phyloP scores from a whole-genome alignment of 345 rosid genomes.

The Eucalyptus globulus region DNA sequence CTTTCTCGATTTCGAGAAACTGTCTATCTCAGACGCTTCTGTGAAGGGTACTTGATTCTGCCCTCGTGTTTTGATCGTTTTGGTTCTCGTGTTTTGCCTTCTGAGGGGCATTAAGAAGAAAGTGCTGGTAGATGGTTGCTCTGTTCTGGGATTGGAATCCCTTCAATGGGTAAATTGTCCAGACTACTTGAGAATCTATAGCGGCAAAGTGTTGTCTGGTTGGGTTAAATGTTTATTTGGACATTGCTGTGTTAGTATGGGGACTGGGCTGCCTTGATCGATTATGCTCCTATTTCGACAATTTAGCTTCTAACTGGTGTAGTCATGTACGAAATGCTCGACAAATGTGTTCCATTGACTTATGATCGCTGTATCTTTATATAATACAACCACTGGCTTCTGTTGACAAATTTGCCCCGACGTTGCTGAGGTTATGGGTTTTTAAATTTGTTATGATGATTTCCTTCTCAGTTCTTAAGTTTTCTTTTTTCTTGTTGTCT shows the following conservation, averaged over 20 bases:
- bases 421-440: not conserved
- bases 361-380: not conserved
- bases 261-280: not conserved
- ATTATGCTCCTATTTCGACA: not conserved
- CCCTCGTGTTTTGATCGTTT: not conserved
- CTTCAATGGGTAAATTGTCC: not conserved
- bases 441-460: not conserved
- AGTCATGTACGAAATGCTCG: not conserved
- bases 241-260: not conserved
- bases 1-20: conserved; percentile 33
- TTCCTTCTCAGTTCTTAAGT: not conserved
- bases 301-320: not conserved
- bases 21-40: conserved; percentile 33
- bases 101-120: not conserved
- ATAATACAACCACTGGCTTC: not conserved
- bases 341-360: not conserved
- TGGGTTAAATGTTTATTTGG: not conserved
- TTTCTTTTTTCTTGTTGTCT: too few species aligned
- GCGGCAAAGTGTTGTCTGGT: not conserved
- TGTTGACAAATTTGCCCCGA: not conserved
- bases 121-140: not conserved
- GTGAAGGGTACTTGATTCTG: conserved; percentile 17
- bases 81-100: not conserved
- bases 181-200: not conserved
- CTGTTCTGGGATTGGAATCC: not conserved